Percentiles rank a stretch among this genome's conserved stretches.
These are phyloP conservation scores for Phialophora verrucosa DNA, from an alignment of 2,329 filamentous ascomycete species.

Conservation along the genomic window DNA sequence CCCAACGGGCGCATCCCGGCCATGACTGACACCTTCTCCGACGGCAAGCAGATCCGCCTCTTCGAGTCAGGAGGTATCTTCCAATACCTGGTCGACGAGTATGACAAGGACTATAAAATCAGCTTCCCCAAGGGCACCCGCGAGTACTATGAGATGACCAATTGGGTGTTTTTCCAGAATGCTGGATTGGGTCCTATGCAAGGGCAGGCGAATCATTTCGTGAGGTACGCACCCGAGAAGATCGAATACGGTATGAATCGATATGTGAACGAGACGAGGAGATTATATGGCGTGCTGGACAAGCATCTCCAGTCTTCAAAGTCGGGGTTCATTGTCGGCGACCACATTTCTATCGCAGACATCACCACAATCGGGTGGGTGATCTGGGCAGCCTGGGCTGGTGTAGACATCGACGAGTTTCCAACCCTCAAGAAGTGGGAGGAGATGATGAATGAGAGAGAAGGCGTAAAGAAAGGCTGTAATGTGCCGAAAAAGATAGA, in stretches of 20 bases:
- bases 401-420: constrained; percentile 75
- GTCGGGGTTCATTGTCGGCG: constrained; percentile 58
- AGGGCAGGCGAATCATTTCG: constrained; percentile 83
- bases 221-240: constrained; percentile 78
- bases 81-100: constrained; percentile 80
- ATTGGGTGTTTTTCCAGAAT: constrained; percentile 81
- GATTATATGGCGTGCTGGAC: constrained; percentile 79
- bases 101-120: constrained; percentile 84
- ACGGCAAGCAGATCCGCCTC: constrained; percentile 63
- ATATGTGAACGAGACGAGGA: constrained; percentile 82
- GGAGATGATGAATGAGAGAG: constrained; percentile 69
- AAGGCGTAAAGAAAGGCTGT: constrained; percentile 75
- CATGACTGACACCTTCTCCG: constrained; percentile 69
- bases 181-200: constrained; percentile 83
- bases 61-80: constrained; percentile 87
- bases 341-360: constrained; percentile 65
- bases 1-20: constrained; percentile 92
- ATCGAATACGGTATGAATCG: constrained; percentile 83
- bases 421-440: constrained; percentile 79
- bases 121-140: constrained; percentile 74
- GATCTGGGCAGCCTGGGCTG: constrained; percentile 62
- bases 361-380: constrained; percentile 84
- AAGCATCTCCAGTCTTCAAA: constrained; percentile 65
- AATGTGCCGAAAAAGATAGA: constrained; percentile 71
- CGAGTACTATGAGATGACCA: constrained; percentile 80